Percentiles rank a stretch among this genome's conserved stretches.
These are phyloP conservation scores for Stygiomarasmius scandens DNA, from an alignment of 1,284 basidiomycete genomes.

Conservation along the genomic window DNA sequence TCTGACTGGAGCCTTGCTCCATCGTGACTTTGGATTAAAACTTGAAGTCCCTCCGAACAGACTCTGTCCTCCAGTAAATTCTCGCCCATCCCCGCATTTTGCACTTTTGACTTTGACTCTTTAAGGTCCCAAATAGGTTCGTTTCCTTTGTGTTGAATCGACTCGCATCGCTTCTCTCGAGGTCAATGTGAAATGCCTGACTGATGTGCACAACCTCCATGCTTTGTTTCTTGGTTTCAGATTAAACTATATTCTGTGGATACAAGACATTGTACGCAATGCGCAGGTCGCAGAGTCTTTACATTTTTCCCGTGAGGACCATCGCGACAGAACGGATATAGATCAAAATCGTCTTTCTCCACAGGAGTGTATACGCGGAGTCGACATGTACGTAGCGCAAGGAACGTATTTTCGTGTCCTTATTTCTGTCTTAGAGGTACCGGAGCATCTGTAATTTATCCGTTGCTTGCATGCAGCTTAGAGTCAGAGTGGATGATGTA, in stretches of 20 bases:
- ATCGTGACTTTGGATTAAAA: conserved; percentile 71
- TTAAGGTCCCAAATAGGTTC: conserved; percentile 12
- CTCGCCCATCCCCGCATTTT: neutral
- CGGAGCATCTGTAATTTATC: conserved; percentile 89
- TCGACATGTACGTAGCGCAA: conserved; percentile 59
- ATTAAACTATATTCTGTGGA: conserved; percentile 48
- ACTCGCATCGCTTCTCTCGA: too few species aligned
- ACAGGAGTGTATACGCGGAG: conserved; percentile 31
- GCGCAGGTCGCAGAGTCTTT: conserved; percentile 4
- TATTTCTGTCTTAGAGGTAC: conserved; percentile 72
- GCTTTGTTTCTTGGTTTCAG: neutral
- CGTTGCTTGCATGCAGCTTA: conserved; percentile 70
- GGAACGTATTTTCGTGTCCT: neutral
- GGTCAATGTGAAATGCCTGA: too few species aligned
- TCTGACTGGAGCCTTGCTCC: conserved; percentile 76
- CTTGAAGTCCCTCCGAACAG: conserved; percentile 69
- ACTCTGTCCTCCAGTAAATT: conserved; percentile 86
- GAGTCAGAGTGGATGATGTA: conserved; percentile 60
- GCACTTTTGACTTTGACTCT: neutral
- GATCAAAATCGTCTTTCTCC: too few species aligned
- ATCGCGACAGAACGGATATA: neutral
- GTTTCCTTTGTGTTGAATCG: too few species aligned
- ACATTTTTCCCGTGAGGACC: too few species aligned
- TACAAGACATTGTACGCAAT: conserved; percentile 62
- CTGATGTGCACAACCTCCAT: neutral